Evolutionary conservation across 345 rosid species (phyloP).

Genomic region (Brassica rapa): DNA sequence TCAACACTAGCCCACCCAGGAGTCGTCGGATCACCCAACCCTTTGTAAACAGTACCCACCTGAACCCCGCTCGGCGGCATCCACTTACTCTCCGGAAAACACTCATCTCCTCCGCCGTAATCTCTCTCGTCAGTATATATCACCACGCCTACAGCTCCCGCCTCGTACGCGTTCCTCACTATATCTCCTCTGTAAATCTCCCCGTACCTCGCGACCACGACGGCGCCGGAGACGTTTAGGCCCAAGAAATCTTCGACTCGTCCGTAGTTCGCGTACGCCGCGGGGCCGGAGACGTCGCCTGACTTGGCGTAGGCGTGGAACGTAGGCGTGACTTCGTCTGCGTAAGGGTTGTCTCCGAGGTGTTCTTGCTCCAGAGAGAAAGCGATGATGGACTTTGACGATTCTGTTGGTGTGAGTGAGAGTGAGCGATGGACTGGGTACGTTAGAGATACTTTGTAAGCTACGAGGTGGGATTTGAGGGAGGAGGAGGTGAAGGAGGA

Average conservation of each 20-base stretch:
- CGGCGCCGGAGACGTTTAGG: slow-evolving; percentile 48
- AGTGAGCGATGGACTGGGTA: slow-evolving; percentile 70
- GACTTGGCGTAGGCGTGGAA: slow-evolving; percentile 84
- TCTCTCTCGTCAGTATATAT: slow-evolving; percentile 71
- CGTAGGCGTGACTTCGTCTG: slow-evolving; percentile 65
- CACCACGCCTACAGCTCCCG: slow-evolving; percentile 71
- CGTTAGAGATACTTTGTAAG: slow-evolving; percentile 66
- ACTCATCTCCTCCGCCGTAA: slow-evolving; percentile 47
- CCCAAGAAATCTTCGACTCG: slow-evolving; percentile 62
- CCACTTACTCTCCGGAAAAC: slow-evolving; percentile 70
- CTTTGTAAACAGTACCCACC: slow-evolving; percentile 69
- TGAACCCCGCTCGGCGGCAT: slow-evolving; percentile 90
- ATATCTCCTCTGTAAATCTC: slow-evolving; percentile 78
- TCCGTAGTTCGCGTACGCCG: slow-evolving; percentile 72
- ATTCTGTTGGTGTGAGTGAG: slow-evolving; percentile 40
- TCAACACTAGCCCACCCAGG: slow-evolving; percentile 81
- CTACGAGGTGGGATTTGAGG: slow-evolving; percentile 44
- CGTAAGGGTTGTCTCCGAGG: slow-evolving; percentile 65
- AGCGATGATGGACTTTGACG: slow-evolving; percentile 33
- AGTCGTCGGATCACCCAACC: slow-evolving; percentile 72
- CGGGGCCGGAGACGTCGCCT: slow-evolving; percentile 58
- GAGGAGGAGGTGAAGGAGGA: slow-evolving; percentile 53
- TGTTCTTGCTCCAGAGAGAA: slow-evolving; percentile 56
- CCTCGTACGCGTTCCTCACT: slow-evolving; percentile 58
- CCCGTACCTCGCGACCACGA: slow-evolving; percentile 70